Evolutionary conservation across 2,329 filamentous ascomycete genomes (phyloP), one percentile per base, ranked within the genome.

Genomic region (Aspergillus fijiensis): DNA sequence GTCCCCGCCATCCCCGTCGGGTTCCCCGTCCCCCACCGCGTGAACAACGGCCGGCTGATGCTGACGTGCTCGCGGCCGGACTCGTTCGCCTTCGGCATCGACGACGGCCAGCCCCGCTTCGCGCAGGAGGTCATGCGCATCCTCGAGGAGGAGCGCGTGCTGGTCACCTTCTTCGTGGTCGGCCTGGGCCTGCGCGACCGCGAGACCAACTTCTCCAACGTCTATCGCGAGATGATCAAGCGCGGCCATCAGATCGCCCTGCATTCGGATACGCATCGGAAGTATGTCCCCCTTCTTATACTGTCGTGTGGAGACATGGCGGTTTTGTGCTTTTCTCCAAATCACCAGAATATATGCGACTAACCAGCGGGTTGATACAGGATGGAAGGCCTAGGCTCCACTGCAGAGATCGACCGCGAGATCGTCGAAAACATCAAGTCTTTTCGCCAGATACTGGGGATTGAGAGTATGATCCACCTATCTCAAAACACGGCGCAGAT

Each of bases 101-200:
- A 90, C 69, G 88, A 90, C 71, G 88, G 87, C 23, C 79, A 83
- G 54, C 87, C 87, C 51, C 68, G 76, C 35, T 80, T 83, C 59
- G 86, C 86, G 1, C 81, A 86, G 73, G 74, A 84, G 63, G 85
- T 89, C 21, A 83, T 88, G 76, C 75, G 82, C 47, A 85, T 87
- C 56, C 78, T 90, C 66, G 81, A 84, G 21, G 82, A 84, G 21
- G 87, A 86, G 55, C 72, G 78, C 57, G 86, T 90, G 66, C 82
- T 85, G 64, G 87, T 89, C 3, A 90, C 88, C 1, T 90, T 90
- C 74, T 90, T 90, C 76, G 88, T 87, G 39, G 86, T 90, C 49
- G 87, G 87, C 10, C 80, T 82, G 1, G 85, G 87, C 1, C 79
- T 90, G 0, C 76, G 85, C 16, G 85, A 89, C 68, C 60, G 70